These are phyloP conservation scores for Fragaria vesca DNA, from an alignment of 306 rosid species.

Conservation along the genomic window DNA sequence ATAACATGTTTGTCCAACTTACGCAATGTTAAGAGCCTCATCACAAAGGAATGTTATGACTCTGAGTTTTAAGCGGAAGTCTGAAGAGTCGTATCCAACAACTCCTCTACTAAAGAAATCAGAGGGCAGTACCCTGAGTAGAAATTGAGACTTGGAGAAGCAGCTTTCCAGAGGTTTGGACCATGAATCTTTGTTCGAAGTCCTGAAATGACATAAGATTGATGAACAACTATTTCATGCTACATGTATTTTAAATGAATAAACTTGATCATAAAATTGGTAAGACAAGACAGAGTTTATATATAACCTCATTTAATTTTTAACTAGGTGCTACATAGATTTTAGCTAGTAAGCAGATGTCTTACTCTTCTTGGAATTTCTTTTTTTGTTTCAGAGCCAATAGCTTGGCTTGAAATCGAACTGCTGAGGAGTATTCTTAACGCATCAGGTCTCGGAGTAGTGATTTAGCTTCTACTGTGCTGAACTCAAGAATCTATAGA, in stretches of 20 bases:
- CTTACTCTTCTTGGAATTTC: background rate
- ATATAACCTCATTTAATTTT: no score
- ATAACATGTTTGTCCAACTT: background rate
- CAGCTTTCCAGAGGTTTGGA: background rate
- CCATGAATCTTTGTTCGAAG: background rate
- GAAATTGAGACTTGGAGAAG: background rate
- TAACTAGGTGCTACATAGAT: no score
- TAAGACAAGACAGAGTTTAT: no score
- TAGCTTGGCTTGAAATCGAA: background rate
- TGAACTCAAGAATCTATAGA: no score
- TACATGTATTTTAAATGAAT: background rate
- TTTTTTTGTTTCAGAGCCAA: no score
- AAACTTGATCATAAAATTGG: background rate
- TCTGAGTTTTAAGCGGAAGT: background rate
- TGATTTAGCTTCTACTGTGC: no score
- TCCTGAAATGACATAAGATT: background rate
- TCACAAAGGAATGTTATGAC: background rate
- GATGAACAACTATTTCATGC: no score
- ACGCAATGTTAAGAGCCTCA: background rate
- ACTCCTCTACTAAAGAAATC: background rate
- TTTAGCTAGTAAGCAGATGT: background rate
- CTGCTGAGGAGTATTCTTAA: background rate
- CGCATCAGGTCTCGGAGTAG: no score
- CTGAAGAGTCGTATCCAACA: background rate
- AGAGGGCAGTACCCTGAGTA: background rate